Percentiles rank a stretch among this genome's conserved stretches.
phyloP scores from a whole-genome alignment of 2,329 filamentous ascomycete species.

The Diaporthe velutina region DNA sequence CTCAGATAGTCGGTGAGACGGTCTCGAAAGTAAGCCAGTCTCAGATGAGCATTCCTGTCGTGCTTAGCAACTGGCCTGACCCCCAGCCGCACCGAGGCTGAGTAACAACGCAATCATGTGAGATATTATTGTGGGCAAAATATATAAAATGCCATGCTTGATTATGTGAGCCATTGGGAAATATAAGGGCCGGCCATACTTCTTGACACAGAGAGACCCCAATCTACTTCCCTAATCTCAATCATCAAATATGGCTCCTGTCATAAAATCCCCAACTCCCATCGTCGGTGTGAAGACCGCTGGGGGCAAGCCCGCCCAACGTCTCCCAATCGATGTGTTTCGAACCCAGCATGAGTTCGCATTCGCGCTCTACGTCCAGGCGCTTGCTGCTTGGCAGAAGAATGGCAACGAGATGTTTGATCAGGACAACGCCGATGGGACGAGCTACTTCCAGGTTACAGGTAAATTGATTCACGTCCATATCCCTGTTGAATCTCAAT shows the following conservation, averaged over 20 bases:
- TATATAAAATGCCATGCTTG: neutral
- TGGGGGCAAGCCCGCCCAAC: neutral
- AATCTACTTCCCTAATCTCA: neutral
- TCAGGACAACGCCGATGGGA: constrained; percentile 16
- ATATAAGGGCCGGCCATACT: neutral
- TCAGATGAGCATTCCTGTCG: neutral
- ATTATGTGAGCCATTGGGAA: no score
- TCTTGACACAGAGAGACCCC: neutral
- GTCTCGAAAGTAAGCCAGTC: neutral
- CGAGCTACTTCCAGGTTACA: constrained; percentile 3
- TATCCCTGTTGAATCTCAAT: fast-evolving
- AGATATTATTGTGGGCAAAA: neutral
- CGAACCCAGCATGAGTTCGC: constrained; percentile 11
- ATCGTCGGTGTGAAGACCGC: neutral
- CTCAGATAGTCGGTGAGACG: neutral
- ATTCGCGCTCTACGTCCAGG: constrained; percentile 29
- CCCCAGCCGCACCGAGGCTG: neutral
- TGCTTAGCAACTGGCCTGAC: neutral
- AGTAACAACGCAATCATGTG: neutral
- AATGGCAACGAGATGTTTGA: constrained; percentile 12
- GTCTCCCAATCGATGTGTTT: constrained; percentile 25
- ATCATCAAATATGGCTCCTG: constrained; percentile 41
- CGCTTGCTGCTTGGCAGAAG: constrained; percentile 23
- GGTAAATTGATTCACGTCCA: neutral
- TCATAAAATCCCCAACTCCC: constrained; percentile 27